Percentiles rank a stretch among this genome's conserved stretches.
Conservation (phyloP, 163 green algal species). For the Chlamydomonas reinhardtii region DNA sequence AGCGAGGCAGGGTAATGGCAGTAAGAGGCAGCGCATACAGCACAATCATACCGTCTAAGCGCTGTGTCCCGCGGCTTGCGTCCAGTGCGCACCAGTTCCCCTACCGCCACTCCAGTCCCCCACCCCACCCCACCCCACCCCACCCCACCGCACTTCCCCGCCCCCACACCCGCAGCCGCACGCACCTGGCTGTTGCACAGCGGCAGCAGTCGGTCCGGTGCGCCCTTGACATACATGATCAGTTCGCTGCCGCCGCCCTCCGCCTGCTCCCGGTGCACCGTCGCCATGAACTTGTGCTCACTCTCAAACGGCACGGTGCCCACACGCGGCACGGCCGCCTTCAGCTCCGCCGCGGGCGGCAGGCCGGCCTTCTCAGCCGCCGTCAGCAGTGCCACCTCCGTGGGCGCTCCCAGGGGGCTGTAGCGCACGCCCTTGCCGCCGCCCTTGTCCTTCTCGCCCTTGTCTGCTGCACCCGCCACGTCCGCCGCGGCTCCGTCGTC, state of each 20-base stretch:
- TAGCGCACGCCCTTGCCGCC: neutral
- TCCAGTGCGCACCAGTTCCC: no score
- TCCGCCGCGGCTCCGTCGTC: no score
- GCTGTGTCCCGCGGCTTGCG: no score
- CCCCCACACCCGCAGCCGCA: neutral
- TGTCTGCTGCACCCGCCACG: no score
- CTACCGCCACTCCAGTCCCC: no score
- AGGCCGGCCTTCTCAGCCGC: constrained; percentile 48
- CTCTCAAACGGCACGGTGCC: constrained; percentile 55
- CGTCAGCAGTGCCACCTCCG: constrained; percentile 57
- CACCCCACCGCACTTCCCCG: neutral
- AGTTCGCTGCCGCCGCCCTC: constrained; percentile 6
- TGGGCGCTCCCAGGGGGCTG: constrained; percentile 50
- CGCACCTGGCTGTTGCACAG: constrained; percentile 51
- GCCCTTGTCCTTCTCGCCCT: no score
- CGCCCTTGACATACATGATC: constrained; percentile 61
- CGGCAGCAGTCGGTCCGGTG: constrained; percentile 57
- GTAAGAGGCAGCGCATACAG: no score
- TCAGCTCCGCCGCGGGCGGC: constrained; percentile 12
- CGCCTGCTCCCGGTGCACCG: constrained; percentile 4
- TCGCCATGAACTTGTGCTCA: constrained; percentile 66
- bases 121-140: neutral
- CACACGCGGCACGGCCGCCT: constrained; percentile 28
- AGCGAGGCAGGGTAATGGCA: no score
- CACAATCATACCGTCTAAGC: no score